phyloP scores from a whole-genome alignment of 2,329 filamentous ascomycete species.

The Nemania sp. region DNA sequence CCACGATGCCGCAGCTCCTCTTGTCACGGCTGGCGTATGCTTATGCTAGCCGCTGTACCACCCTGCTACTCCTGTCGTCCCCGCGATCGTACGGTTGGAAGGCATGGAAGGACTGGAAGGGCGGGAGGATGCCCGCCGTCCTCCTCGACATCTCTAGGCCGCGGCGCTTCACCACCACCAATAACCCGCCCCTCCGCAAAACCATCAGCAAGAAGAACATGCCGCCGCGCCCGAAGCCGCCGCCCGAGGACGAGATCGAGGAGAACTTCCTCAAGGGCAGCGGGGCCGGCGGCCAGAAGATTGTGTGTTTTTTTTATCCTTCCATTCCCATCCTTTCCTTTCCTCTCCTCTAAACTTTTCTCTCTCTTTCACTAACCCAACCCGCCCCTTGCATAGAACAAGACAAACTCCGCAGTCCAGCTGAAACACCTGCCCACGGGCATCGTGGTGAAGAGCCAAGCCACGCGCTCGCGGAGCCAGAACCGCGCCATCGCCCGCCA shows the following conservation, averaged over 20 bases:
- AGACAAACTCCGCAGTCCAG: constrained; percentile 94
- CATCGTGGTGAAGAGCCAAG: constrained; percentile 91
- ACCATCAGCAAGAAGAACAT: constrained; percentile 48
- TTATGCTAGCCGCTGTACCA: neutral
- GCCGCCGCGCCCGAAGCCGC: constrained; percentile 72
- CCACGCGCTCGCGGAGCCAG: constrained; percentile 81
- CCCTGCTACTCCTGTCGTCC: too few relatives aligned
- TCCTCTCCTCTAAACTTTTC: neutral
- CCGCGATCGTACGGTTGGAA: too few relatives aligned
- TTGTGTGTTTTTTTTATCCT: constrained; percentile 56
- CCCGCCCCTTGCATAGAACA: constrained; percentile 64
- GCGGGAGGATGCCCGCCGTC: too few relatives aligned
- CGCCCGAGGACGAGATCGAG: constrained; percentile 77
- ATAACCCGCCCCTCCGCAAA: constrained; percentile 47
- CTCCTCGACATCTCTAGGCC: too few relatives aligned
- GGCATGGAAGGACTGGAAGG: too few relatives aligned
- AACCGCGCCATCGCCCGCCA: constrained; percentile 85
- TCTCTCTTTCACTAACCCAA: neutral
- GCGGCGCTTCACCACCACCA: constrained; percentile 39
- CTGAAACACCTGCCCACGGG: constrained; percentile 88
- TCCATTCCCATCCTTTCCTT: neutral
- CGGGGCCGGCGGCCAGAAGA: constrained; percentile 94
- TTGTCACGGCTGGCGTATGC: neutral
- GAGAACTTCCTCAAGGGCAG: constrained; percentile 88
- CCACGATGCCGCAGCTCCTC: constrained; percentile 9